Evolutionary conservation across 371 early-diverging fungal species (phyloP), one percentile per base, ranked within the genome.

Genomic region (Blastocladiella emersonii): DNA sequence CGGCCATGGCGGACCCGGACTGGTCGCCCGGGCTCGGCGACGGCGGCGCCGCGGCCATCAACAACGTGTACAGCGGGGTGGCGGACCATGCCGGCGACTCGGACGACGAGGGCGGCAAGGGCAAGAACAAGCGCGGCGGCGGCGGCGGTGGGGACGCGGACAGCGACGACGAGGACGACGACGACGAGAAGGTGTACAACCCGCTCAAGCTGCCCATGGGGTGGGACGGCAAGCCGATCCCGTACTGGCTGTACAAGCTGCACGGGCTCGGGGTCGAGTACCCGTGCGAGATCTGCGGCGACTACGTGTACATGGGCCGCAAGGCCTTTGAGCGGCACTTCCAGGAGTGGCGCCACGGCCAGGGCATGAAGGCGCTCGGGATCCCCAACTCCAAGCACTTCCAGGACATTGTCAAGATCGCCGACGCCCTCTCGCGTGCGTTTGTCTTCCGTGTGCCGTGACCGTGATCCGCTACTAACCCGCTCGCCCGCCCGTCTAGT

Each of bases 151-250:
- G 78, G n/a, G 79, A 74, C 34, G n/a, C n/a, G n/a, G 80, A 82
- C 51, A 79, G 76, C n/a, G 88, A 85, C 19, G 84, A 85, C 0
- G 89, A 89, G 41, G 90, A 89, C 1, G 93, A 89, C 21, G 87
- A 91, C 57, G 90, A 88, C 25, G 93, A 93, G 64, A 82, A 82
- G 67, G 85, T 93, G 36, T 95, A 98, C 72, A 98, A 98, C 69
- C 98, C 98, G 21, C 79, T 96, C 27, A 96, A 96, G 65, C 73
- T 98, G 56, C 97, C 97, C 10, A 71, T 98, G 49, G 98, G 95
- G 15, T 96, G 95, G 95, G 98, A 97, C 69, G 98, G 98, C 43
- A 98, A 98, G 68, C 97, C 97, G 21, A 98, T 98, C 72, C 98
- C 98, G 17, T 95, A 88, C 72, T 98, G 98, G 98, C 78, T 98